These are phyloP conservation scores for Sorghum bicolor DNA, from an alignment of 176 grass and related monocot genomes.

Conservation along the genomic window DNA sequence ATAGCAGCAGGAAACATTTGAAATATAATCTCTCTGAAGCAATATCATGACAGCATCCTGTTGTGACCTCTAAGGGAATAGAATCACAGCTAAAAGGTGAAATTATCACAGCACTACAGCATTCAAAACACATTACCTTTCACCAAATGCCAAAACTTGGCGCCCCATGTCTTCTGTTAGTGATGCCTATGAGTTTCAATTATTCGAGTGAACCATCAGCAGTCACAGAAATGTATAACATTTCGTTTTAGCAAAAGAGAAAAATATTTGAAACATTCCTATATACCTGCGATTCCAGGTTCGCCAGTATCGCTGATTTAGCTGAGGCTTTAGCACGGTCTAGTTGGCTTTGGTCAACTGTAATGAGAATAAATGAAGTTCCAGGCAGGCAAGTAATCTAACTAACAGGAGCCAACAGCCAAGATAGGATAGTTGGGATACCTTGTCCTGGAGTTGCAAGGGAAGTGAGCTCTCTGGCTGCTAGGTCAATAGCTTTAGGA, in stretches of 20 bases:
- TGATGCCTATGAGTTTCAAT: constrained; percentile 43
- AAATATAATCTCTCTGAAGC: not conserved
- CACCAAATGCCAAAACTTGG: constrained; percentile 85
- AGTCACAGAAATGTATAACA: constrained; percentile 26
- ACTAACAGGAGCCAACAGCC: constrained; percentile 7
- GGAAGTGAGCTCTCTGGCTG: constrained; percentile 71
- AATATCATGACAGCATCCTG: not conserved
- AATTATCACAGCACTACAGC: constrained; percentile 4
- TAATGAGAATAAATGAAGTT: constrained; percentile 20
- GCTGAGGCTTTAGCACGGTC: constrained; percentile 82
- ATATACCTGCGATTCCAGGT: constrained; percentile 74
- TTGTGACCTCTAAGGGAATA: not conserved
- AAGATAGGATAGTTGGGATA: constrained; percentile 32
- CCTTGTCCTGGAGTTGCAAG: constrained; percentile 90
- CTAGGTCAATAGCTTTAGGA: constrained; percentile 88
- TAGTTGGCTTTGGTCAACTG: constrained; percentile 80
- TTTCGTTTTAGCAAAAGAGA: not conserved
- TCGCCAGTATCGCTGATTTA: constrained; percentile 71
- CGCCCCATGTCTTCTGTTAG: constrained; percentile 73
- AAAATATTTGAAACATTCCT: constrained; percentile 18
- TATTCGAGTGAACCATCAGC: constrained; percentile 22
- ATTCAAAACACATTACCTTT: constrained; percentile 56
- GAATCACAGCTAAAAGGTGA: not conserved
- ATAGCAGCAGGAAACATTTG: not conserved
- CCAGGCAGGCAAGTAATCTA: constrained; percentile 27